Percentiles rank a stretch among this genome's conserved stretches.
Conservation (phyloP, 2,329 filamentous ascomycete species). For the Stemphylium vesicarium region DNA sequence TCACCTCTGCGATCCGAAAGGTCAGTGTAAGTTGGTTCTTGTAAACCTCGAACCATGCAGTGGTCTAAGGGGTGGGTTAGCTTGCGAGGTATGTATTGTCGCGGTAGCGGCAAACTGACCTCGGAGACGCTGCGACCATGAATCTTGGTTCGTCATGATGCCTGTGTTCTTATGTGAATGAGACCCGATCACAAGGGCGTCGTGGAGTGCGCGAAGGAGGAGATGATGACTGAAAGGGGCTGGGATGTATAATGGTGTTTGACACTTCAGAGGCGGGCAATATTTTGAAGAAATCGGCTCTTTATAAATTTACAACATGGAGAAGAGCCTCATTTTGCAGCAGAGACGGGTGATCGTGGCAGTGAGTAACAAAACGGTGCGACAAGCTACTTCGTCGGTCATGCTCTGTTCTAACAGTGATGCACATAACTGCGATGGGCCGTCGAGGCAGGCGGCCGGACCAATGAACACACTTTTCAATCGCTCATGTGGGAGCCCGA, state of each 20-base stretch:
- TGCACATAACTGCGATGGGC: constrained; percentile 22
- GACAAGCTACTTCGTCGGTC: constrained; percentile 26
- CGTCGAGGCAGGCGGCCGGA: constrained; percentile 10
- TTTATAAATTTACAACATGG: constrained; percentile 11
- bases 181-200: not conserved
- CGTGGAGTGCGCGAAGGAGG: not conserved
- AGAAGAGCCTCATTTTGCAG: constrained; percentile 10
- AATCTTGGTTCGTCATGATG: constrained; percentile 27
- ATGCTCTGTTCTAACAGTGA: constrained; percentile 23
- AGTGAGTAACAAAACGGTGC: constrained; percentile 23
- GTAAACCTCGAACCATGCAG: constrained; percentile 33
- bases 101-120: constrained; percentile 22
- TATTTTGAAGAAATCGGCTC: constrained; percentile 4
- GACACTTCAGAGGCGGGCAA: not conserved
- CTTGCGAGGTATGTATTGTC: not conserved
- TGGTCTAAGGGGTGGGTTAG: constrained; percentile 34
- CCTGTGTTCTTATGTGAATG: not conserved
- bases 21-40: constrained; percentile 42
- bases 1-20: constrained; percentile 49
- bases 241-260: not conserved
- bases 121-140: constrained; percentile 39
- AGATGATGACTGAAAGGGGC: not conserved
- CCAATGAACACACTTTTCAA: constrained; percentile 13
- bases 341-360: constrained; percentile 4
- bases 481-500: constrained; percentile 1